Base-by-base conservation (phyloP, 1,284 basidiomycete genomes). In the Tylopilus sp. region DNA sequence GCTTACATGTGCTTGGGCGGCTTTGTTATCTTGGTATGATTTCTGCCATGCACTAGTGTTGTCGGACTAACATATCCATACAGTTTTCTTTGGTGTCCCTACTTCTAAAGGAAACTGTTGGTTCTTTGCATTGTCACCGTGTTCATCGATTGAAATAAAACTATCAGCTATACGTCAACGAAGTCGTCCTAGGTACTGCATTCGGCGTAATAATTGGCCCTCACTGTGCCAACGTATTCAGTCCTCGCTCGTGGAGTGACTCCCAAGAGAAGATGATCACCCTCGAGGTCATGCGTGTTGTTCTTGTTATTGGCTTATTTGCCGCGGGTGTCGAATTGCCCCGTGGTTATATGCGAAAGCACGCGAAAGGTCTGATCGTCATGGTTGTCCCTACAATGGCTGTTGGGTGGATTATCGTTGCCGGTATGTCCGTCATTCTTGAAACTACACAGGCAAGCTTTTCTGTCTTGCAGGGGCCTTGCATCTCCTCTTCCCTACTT, bases 151-250 rank as follows among this genome's bases (percentile, higher is more conserved):
- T 36, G 6, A 4, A 39, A 26, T 54, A 19, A 60, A 58, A 13
- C 55, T 33, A 5, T 18, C 66, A 92, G 84, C 77, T 97, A 6
- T 97, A 93, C 77, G 90, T 98, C 70, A 97, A 96, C 72, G 97
- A 98, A 83, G 96, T 97, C 32, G 91, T 96, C 44, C 89, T 98
- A 52, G 95, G 96, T 5, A 96, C 95, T 0, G 84, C 87, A 1
- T 94, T 93, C 58, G 92, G 94, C 1, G 85, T 95, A 65, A 70
- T 89, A 57, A 86, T 92, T 66, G 92, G 95, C 0, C 96, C 95
- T 1, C 86, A 95, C 69, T 89, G 85, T 58, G 88, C 91, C 32
- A 86, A 87, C 54, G 82, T 95, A 19, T 95, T 98, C 77, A 83
- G 96, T 72, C 96, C 97, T 0, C 84, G 91, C 2, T 82, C 83